These are phyloP conservation scores for Neurospora sp. DNA, from an alignment of 495 filamentous ascomycete species.

Conservation along the genomic window DNA sequence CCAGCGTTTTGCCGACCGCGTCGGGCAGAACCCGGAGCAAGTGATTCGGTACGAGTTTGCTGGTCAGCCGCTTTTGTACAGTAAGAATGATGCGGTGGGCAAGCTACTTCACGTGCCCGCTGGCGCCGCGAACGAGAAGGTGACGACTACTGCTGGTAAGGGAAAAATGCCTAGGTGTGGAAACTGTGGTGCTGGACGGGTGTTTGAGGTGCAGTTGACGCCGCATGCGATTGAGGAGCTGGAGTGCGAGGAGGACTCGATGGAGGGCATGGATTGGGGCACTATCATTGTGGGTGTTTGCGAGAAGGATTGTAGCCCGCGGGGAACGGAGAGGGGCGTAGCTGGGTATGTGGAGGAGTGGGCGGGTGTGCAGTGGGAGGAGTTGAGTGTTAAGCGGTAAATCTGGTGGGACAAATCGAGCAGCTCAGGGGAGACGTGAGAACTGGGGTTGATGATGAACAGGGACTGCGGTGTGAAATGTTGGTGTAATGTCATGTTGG, in stretches of 20 bases:
- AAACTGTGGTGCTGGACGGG: slow-evolving; percentile 61
- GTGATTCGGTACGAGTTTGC: slow-evolving; percentile 85
- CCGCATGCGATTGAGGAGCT: slow-evolving; percentile 86
- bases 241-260: slow-evolving; percentile 62
- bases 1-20: slow-evolving; percentile 78
- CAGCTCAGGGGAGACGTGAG: no score
- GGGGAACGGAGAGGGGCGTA: slow-evolving; percentile 15
- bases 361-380: slow-evolving; percentile 97
- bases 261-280: slow-evolving; percentile 98
- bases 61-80: slow-evolving; percentile 74
- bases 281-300: slow-evolving; percentile 90
- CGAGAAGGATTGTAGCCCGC: slow-evolving; percentile 25
- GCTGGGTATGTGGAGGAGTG: slow-evolving; percentile 77
- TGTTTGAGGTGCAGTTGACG: slow-evolving; percentile 80
- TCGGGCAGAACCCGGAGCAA: slow-evolving; percentile 89
- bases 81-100: slow-evolving; percentile 63
- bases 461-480: background rate
- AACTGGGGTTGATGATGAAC: background rate
- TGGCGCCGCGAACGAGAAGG: slow-evolving; percentile 10
- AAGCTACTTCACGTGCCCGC: slow-evolving; percentile 37
- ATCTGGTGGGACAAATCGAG: background rate
- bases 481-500: background rate
- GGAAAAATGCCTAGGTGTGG: slow-evolving; percentile 58
- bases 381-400: slow-evolving; percentile 33
- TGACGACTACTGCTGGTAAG: slow-evolving; percentile 15